phyloP scores from a whole-genome alignment of 1,139 yeast genomes.

The Sporopachydermia cereana region DNA sequence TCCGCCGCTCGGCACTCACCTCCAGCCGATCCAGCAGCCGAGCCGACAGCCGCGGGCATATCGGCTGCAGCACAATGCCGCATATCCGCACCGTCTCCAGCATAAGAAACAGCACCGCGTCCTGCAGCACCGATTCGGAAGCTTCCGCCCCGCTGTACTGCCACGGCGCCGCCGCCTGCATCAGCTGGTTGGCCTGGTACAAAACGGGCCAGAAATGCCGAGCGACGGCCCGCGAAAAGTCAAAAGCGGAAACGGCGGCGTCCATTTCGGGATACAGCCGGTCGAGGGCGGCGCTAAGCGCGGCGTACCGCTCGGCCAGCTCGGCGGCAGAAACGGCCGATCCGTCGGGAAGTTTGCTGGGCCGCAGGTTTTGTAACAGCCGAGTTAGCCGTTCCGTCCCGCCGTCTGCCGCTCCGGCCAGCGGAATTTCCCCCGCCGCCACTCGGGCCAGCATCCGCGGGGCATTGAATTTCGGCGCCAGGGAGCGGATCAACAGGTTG shows the following conservation, averaged over 20 bases:
- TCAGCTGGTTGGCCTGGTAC: constrained; percentile 54
- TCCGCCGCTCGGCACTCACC: constrained; percentile 34
- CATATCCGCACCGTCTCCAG: constrained; percentile 62
- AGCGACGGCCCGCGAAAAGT: constrained; percentile 44
- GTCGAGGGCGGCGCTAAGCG: constrained; percentile 21
- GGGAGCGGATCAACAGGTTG: constrained; percentile 61
- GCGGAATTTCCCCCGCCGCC: constrained; percentile 6
- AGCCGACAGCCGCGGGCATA: constrained; percentile 54
- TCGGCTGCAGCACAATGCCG: constrained; percentile 56
- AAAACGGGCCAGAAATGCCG: constrained; percentile 51
- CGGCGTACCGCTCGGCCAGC: constrained; percentile 10
- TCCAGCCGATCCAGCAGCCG: constrained; percentile 53
- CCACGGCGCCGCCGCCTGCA: constrained; percentile 32
- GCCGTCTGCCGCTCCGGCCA: neutral
- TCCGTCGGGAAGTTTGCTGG: constrained; percentile 3
- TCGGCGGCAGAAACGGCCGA: neutral
- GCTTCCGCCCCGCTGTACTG: constrained; percentile 17
- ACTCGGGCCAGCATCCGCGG: constrained; percentile 25
- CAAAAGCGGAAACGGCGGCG: constrained; percentile 33
- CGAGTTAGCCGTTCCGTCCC: constrained; percentile 11
- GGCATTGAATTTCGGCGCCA: constrained; percentile 59
- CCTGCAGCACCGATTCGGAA: constrained; percentile 26
- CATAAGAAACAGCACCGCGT: constrained; percentile 47
- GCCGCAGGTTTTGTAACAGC: constrained; percentile 10
- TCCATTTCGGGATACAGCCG: constrained; percentile 28